Evolutionary conservation across 2,329 filamentous ascomycete species (phyloP).

Genomic region (Botrytis pseudocinerea): DNA sequence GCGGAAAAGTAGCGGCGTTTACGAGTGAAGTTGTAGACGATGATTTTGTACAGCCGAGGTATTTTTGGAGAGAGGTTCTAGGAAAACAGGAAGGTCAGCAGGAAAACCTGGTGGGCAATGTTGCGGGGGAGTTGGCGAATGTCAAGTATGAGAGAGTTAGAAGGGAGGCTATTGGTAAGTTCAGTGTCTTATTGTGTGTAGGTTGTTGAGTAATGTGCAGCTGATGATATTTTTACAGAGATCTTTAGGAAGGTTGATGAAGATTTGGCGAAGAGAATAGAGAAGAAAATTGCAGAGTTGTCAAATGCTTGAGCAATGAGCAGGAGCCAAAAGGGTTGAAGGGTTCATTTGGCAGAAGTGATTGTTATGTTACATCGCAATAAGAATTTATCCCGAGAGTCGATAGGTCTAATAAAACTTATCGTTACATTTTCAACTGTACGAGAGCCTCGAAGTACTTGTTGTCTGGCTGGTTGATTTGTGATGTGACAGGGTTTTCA

Average conservation of each 20-base stretch:
- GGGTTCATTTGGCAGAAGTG: background rate
- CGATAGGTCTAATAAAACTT: background rate
- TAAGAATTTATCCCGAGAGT: background rate
- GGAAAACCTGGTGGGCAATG: background rate
- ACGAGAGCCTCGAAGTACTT: background rate
- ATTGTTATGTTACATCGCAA: too few species aligned
- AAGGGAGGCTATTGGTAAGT: constrained; percentile 2
- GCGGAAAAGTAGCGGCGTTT: constrained; percentile 31
- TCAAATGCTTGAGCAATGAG: background rate
- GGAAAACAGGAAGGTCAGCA: background rate
- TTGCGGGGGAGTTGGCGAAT: background rate
- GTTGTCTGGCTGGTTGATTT: background rate
- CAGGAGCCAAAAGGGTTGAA: background rate
- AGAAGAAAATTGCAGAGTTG: background rate
- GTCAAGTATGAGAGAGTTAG: background rate
- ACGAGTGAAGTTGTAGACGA: constrained; percentile 40
- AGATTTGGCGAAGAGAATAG: background rate
- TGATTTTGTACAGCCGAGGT: constrained; percentile 45
- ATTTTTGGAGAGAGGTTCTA: constrained; percentile 39
- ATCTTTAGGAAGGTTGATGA: background rate
- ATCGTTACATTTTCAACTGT: background rate
- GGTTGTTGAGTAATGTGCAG: background rate
- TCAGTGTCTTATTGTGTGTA: background rate
- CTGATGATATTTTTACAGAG: background rate
- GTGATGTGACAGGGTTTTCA: background rate